phyloP scores from a whole-genome alignment of 345 rosid species.

The Hypericum perforatum region DNA sequence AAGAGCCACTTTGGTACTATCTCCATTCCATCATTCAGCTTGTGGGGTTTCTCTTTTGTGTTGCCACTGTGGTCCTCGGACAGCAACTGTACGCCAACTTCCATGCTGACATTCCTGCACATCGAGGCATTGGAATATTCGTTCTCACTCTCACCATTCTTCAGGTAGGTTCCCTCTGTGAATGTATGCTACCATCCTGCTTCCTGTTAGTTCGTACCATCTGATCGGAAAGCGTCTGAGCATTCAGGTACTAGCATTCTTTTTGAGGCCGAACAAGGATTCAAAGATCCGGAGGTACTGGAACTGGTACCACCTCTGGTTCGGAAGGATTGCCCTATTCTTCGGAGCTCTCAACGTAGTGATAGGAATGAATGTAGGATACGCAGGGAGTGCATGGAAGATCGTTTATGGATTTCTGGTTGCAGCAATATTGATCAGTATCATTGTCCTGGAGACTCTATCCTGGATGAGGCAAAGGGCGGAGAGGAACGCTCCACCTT shows the following conservation, averaged over 20 bases:
- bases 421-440: constrained; percentile 33
- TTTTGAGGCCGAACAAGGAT: constrained; percentile 63
- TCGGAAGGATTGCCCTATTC: constrained; percentile 67
- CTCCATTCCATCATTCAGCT: constrained; percentile 57
- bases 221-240: not conserved
- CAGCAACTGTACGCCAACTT: constrained; percentile 45
- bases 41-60: constrained; percentile 56
- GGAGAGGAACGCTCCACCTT: constrained; percentile 20
- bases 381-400: constrained; percentile 56
- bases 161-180: constrained; percentile 40
- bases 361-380: constrained; percentile 56
- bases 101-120: constrained; percentile 44
- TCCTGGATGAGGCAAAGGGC: constrained; percentile 29
- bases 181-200: not conserved
- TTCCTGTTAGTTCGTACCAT: not conserved
- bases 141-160: constrained; percentile 57
- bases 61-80: constrained; percentile 57
- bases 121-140: constrained; percentile 80
- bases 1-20: constrained; percentile 84
- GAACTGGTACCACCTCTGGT: constrained; percentile 89
- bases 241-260: constrained; percentile 64
- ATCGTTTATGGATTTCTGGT: constrained; percentile 68
- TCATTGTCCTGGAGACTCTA: constrained; percentile 46
- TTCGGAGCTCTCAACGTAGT: constrained; percentile 66
- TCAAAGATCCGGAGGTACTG: constrained; percentile 60